Conservation (phyloP, 768 basidiomycete species). For the Piloderma croceum region DNA sequence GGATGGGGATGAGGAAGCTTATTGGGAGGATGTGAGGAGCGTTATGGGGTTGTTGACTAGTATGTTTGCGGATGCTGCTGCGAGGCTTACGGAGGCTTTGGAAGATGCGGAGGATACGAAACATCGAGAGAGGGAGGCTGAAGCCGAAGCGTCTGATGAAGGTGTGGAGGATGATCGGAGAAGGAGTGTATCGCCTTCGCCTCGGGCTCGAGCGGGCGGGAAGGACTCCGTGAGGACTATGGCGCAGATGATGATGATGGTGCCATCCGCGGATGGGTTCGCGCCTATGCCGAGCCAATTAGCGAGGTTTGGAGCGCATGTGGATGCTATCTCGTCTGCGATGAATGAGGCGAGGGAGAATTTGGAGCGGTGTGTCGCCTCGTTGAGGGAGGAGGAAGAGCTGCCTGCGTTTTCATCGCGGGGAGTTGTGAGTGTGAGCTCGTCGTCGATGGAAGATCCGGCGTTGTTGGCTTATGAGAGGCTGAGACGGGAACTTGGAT, state of each 20-base stretch:
- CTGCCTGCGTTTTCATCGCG: constrained; percentile 9
- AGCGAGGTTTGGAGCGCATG: constrained; percentile 65
- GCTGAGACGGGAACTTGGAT: constrained; percentile 68
- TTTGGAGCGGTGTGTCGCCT: constrained; percentile 54
- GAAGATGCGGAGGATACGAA: constrained; percentile 52
- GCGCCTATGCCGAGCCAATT: constrained; percentile 72
- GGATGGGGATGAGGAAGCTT: constrained; percentile 66
- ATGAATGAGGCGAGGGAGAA: constrained; percentile 68
- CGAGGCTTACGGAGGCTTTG: constrained; percentile 57
- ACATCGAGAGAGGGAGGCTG: constrained; percentile 46
- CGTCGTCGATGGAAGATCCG: constrained; percentile 30
- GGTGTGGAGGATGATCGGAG: no score
- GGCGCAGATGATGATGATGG: constrained; percentile 16
- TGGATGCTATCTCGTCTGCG: constrained; percentile 62
- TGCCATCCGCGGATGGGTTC: constrained; percentile 39
- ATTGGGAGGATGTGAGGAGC: constrained; percentile 81
- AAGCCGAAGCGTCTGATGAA: constrained; percentile 19
- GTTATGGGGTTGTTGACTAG: constrained; percentile 67
- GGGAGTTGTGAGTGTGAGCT: constrained; percentile 6
- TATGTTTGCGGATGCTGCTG: constrained; percentile 59
- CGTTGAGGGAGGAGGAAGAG: constrained; percentile 40
- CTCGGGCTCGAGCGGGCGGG: constrained; percentile 9
- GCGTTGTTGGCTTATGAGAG: constrained; percentile 71
- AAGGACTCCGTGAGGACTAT: constrained; percentile 17
- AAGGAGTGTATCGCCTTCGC: constrained; percentile 2